Evolutionary conservation across 2,329 filamentous ascomycete genomes (phyloP).

Genomic region (Hypoxylon sp.): DNA sequence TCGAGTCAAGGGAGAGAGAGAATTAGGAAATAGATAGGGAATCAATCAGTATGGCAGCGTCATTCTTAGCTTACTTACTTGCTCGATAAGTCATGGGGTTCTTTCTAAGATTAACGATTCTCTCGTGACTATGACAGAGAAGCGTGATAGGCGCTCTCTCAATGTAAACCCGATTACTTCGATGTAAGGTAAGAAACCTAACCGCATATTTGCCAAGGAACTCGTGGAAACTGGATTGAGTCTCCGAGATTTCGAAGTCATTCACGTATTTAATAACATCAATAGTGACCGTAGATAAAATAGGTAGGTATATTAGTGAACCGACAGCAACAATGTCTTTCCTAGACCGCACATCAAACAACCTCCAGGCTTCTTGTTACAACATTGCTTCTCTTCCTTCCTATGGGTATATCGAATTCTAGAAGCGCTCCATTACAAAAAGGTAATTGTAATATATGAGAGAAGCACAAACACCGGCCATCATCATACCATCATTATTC

Average conservation of each 20-base stretch:
- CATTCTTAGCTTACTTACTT: no score
- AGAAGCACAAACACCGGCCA: slow-evolving; percentile 14
- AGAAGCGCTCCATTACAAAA: slow-evolving; percentile 19
- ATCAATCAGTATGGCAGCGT: no score
- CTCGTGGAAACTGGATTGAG: neutral
- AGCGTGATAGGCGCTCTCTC: neutral
- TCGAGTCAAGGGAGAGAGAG: no score
- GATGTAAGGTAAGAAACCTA: neutral
- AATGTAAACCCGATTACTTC: no score
- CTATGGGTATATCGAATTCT: slow-evolving; percentile 26
- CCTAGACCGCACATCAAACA: neutral
- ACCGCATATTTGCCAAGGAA: neutral
- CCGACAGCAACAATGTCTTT: neutral
- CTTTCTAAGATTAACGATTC: no score
- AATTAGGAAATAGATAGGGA: no score
- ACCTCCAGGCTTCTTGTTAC: neutral
- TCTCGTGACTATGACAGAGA: neutral
- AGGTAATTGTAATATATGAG: slow-evolving; percentile 2
- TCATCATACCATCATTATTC: slow-evolving; percentile 24
- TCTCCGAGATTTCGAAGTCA: neutral
- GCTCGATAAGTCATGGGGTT: no score
- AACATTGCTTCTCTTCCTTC: neutral
- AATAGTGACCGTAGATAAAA: neutral
- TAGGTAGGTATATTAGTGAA: neutral
- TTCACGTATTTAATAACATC: neutral